phyloP scores from a whole-genome alignment of 2,329 filamentous ascomycete genomes.

The Bimuria novae-zelandiae region DNA sequence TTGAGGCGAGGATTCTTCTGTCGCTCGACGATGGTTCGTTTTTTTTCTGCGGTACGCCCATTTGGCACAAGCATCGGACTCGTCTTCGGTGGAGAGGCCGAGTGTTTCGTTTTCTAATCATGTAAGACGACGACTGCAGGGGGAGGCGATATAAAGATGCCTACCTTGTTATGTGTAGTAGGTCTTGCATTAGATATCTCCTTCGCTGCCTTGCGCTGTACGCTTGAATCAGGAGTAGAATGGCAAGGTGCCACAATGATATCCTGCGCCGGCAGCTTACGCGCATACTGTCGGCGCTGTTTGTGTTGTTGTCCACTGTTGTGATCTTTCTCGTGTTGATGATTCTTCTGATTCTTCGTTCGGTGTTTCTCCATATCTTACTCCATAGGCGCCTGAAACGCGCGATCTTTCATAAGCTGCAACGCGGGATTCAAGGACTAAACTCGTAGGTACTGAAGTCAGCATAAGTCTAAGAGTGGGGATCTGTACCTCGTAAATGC shows the following conservation, averaged over 20 bases:
- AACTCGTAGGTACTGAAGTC: too few species aligned
- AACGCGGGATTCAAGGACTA: conserved; percentile 25
- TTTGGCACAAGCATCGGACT: conserved; percentile 35
- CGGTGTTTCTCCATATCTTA: conserved; percentile 39
- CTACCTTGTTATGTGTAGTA: conserved; percentile 4
- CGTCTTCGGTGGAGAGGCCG: conserved; percentile 3
- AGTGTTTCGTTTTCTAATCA: not conserved
- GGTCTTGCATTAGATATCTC: not conserved
- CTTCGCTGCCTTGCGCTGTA: not conserved
- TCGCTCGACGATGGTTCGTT: conserved; percentile 40
- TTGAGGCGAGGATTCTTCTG: conserved; percentile 54
- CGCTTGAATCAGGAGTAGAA: not conserved
- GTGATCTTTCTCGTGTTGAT: conserved; percentile 33
- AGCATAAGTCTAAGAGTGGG: too few species aligned
- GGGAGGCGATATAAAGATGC: not conserved
- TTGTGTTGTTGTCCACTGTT: conserved; percentile 34
- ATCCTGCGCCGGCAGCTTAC: conserved; percentile 14
- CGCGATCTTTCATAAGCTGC: conserved; percentile 27
- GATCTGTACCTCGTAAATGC: too few species aligned
- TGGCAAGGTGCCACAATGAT: conserved; percentile 9
- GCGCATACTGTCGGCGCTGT: conserved; percentile 21
- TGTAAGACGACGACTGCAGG: not conserved
- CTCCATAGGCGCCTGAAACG: conserved; percentile 23
- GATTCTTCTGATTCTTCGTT: conserved; percentile 26
- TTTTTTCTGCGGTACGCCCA: conserved; percentile 27